Evolutionary conservation across 2,329 filamentous ascomycete genomes (phyloP).

Genomic region (Cryphonectria japonica): DNA sequence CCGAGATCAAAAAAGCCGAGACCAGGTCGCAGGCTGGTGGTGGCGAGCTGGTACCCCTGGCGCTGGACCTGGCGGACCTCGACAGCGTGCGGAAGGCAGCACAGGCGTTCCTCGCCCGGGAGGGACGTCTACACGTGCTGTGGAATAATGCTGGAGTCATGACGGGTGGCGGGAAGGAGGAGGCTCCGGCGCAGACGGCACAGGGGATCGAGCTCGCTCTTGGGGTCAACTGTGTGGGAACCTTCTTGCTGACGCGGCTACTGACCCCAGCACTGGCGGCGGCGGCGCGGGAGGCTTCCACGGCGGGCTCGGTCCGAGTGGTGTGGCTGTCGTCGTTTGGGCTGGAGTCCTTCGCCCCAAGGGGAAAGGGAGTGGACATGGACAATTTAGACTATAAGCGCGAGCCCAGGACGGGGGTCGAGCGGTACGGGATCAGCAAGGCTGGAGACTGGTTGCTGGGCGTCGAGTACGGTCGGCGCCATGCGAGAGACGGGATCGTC

Average conservation of each 20-base stretch:
- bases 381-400: constrained; percentile 4
- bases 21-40: too few relatives aligned
- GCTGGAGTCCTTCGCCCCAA: neutral
- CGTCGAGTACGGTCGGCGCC: constrained; percentile 33
- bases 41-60: neutral
- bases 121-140: neutral
- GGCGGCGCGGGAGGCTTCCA: constrained; percentile 1
- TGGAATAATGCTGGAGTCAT: neutral
- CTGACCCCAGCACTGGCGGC: constrained; percentile 17
- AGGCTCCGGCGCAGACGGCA: constrained; percentile 39
- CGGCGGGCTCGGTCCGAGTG: constrained; percentile 2
- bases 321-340: constrained; percentile 11
- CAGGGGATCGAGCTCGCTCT: constrained; percentile 22
- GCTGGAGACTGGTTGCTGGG: constrained; percentile 31
- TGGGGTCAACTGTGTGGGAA: constrained; percentile 16
- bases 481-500: constrained; percentile 33
- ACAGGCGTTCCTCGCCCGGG: neutral
- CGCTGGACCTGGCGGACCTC: neutral
- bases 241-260: constrained; percentile 18
- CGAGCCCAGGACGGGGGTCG: neutral
- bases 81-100: neutral
- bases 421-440: constrained; percentile 36
- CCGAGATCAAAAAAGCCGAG: neutral
- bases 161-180: constrained; percentile 28
- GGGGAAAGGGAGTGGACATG: neutral